phyloP scores from a whole-genome alignment of 192 early-diverging fungal genomes.

The Podila verticillata region DNA sequence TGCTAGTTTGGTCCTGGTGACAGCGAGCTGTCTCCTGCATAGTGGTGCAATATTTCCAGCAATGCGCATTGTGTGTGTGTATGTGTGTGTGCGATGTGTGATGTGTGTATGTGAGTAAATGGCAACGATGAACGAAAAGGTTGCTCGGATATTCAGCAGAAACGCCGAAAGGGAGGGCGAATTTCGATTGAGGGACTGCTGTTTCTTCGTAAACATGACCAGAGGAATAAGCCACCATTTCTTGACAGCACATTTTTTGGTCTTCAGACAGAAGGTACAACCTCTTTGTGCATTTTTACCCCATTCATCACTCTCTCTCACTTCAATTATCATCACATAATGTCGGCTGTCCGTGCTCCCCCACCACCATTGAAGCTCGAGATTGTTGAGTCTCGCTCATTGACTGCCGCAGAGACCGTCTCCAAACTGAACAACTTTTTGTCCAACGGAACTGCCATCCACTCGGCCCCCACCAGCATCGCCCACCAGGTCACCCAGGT shows the following conservation, averaged over 20 bases:
- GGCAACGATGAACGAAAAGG: too few species aligned
- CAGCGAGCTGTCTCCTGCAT: not conserved
- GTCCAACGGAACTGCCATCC: slow-evolving; percentile 47
- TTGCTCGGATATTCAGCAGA: too few species aligned
- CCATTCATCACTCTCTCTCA: not conserved
- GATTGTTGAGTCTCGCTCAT: slow-evolving; percentile 20
- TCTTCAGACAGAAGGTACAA: not conserved
- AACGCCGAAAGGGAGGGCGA: too few species aligned
- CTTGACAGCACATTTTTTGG: too few species aligned
- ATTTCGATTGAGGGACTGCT: too few species aligned
- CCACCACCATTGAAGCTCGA: slow-evolving; percentile 48
- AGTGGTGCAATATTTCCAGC: not conserved
- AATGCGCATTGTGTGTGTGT: not conserved
- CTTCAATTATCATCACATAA: not conserved
- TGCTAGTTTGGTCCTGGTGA: not conserved
- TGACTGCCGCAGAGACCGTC: slow-evolving; percentile 32
- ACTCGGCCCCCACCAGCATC: slow-evolving; percentile 47
- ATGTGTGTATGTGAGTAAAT: not conserved
- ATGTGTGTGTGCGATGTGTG: not conserved
- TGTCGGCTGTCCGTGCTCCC: slow-evolving; percentile 16
- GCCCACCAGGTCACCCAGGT: slow-evolving; percentile 48
- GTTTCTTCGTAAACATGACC: too few species aligned
- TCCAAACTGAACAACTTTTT: slow-evolving; percentile 27
- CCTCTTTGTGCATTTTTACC: not conserved
- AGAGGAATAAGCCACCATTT: too few species aligned